These are phyloP conservation scores for Pichia sp. DNA, from an alignment of 1,139 yeast genomes.

Conservation along the genomic window DNA sequence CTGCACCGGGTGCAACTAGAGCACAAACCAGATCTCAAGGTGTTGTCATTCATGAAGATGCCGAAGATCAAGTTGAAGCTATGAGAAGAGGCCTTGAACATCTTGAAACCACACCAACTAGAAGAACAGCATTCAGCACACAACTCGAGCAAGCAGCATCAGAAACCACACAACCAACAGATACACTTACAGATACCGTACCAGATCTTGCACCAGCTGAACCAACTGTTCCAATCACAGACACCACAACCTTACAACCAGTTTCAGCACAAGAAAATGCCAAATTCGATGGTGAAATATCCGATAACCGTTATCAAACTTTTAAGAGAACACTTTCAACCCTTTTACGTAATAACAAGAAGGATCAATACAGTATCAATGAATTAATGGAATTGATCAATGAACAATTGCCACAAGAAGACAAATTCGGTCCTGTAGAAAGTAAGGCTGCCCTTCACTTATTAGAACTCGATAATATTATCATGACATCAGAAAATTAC, in stretches of 20 bases:
- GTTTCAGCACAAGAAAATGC: slow-evolving; percentile 17
- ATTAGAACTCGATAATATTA: slow-evolving; percentile 55
- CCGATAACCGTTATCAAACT: slow-evolving; percentile 32
- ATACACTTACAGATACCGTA: neutral
- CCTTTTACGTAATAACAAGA: slow-evolving; percentile 28
- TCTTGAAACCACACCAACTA: slow-evolving; percentile 16
- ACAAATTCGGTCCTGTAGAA: slow-evolving; percentile 52
- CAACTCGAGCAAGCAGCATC: neutral
- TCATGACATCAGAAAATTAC: slow-evolving; percentile 61
- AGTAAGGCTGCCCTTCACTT: slow-evolving; percentile 49
- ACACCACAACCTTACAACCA: slow-evolving; percentile 36
- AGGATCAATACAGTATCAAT: slow-evolving; percentile 23
- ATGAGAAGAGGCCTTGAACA: slow-evolving; percentile 26
- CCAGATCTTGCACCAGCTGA: neutral
- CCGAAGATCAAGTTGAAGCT: slow-evolving; percentile 25
- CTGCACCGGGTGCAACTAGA: slow-evolving; percentile 2
- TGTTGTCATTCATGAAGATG: slow-evolving; percentile 26
- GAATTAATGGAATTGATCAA: slow-evolving; percentile 25
- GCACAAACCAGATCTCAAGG: slow-evolving; percentile 13
- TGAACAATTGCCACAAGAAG: slow-evolving; percentile 56
- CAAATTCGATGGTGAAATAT: slow-evolving; percentile 24
- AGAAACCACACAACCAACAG: neutral
- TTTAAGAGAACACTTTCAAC: slow-evolving; percentile 29
- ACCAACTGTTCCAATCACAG: slow-evolving; percentile 29
- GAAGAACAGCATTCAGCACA: neutral